Base-by-base conservation (phyloP, 2,329 filamentous ascomycete species). In the Pseudogymnoascus sp. region DNA sequence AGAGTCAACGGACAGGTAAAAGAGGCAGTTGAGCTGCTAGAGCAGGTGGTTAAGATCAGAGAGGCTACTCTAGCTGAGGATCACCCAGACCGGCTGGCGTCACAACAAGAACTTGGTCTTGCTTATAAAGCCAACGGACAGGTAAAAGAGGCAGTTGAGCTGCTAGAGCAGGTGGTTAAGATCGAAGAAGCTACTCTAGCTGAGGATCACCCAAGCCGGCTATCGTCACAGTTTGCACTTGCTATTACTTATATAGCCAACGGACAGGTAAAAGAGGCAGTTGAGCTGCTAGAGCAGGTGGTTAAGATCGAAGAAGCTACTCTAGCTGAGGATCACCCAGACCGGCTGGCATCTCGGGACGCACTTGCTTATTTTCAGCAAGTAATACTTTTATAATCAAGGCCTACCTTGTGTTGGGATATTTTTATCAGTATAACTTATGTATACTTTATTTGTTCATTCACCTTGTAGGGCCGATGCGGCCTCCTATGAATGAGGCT, bases 381-480 rank as follows among this genome's bases (percentile, higher is more conserved):
- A 12, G 11, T 3, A 11, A 11, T 33, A 12, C 31, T 33, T 33
- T 33, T 11, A 11, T 33, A 33, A 33, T 11, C 8, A 33, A 33
- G 31, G 10, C 8, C 31, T 33, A 11, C 12, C 1, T 33, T 11
- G 1, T 3, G 10, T 33, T 33, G 11, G 11, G 31, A 12, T 33
- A 33, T 33, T 12, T 12, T 12, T 33, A 33, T 33, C 11, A 33
- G 11, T 33, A 12, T 33, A 33, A 33, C n/a, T n/a, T n/a, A n/a
- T n/a, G n/a, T n/a, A n/a, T 29, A 29, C 6, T 29, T 8, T 29
- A 29, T 29, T 29, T 29, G 7, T 29, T 29, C 6, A 63, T 65
- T 6, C 62, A 65, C 62, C 66, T 68, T 10, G 39, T 69, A 59
- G 65, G 67, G 7, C 63, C 64, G 2, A 59, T 69, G 33, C 59